Base-by-base conservation (phyloP, 768 basidiomycete genomes). In the Mycena amicta region DNA sequence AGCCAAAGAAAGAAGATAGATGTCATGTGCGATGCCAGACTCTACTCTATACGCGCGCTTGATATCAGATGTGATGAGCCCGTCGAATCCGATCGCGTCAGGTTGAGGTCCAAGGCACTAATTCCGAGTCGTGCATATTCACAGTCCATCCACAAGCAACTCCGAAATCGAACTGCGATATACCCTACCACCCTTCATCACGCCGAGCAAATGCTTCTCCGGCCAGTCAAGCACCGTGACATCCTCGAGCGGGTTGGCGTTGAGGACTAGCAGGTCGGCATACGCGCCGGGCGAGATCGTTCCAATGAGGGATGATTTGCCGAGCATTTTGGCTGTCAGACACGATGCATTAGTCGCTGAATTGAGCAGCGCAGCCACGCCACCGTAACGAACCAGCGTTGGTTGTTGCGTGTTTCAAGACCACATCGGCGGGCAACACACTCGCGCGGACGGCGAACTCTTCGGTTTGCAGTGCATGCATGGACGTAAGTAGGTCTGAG, bases 381-480 rank as follows among this genome's bases (percentile, higher is more conserved):
- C 15, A 15, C 37, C 8, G 23, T 12, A 3, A 56, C 69, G 12
- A 15, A 72, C 71, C 69, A 15, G 75, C 71, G 58, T 80, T 80
- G 25, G 69, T 71, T 0, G 77, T 80, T 0, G 78, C 78, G 39
- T 81, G 79, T n/a, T 68, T 66, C 5, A 80, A 62, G 18, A 79
- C 69, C 1, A 64, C 69, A 0, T 65, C 55, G 0, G 76, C 71
- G 1, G 72, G 58, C 1, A 80, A 70, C 2, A 77, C 68, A 8
- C 65, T 54, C 2, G 75, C 68, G 26, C 79, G 70, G 23, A 78
- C 76, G 11, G 73, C 66, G 57, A 80, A 80, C 77, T 67, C 66
- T 33, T 67, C 75, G 70, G 74, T 81, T 67, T 73, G 83, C 52
- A 74, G 75, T 49, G 73, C 80, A 56, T 71, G 83, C 75, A 76